These are phyloP conservation scores for Hymenoscyphus repandus DNA, from an alignment of 2,329 filamentous ascomycete genomes.

Conservation along the genomic window DNA sequence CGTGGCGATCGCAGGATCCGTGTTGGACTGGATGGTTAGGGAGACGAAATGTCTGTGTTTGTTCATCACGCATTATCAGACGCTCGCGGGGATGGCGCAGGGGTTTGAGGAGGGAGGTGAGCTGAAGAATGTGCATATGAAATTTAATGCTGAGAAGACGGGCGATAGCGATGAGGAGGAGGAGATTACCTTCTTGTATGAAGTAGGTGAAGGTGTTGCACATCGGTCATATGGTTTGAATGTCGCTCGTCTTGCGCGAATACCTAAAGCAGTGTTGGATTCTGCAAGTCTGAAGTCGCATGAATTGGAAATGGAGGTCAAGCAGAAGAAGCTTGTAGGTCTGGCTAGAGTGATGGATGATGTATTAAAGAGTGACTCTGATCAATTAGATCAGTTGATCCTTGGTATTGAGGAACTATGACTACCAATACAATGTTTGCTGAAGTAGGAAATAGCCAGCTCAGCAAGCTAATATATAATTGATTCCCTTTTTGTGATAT, in stretches of 20 bases:
- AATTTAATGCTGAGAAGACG: slow-evolving; percentile 51
- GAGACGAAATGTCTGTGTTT: slow-evolving; percentile 73
- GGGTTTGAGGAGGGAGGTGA: slow-evolving; percentile 56
- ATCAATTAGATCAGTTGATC: slow-evolving; percentile 26
- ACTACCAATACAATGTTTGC: slow-evolving; percentile 9
- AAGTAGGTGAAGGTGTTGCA: slow-evolving; percentile 84
- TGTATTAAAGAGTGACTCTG: slow-evolving; percentile 20
- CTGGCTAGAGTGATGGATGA: slow-evolving; percentile 25
- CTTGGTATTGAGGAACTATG: slow-evolving; percentile 53
- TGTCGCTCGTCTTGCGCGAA: slow-evolving; percentile 77
- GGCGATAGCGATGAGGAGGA: slow-evolving; percentile 47
- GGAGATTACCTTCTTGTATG: slow-evolving; percentile 91
- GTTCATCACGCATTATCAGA: slow-evolving; percentile 98
- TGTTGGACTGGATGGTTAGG: slow-evolving; percentile 76
- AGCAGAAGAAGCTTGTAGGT: slow-evolving; percentile 49
- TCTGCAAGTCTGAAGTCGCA: slow-evolving; percentile 73
- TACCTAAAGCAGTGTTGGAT: slow-evolving; percentile 73
- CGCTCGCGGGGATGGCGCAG: slow-evolving; percentile 64
- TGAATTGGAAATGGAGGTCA: slow-evolving; percentile 72
- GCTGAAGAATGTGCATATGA: slow-evolving; percentile 90
- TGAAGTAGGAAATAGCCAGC: slow-evolving; percentile 14
- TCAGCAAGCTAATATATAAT: slow-evolving; percentile 1
- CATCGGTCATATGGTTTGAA: slow-evolving; percentile 94
- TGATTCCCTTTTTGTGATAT: slow-evolving; percentile 3
- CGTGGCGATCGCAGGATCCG: slow-evolving; percentile 89